Evolutionary conservation across 345 rosid species (phyloP).

Genomic region (Sisymbrium altissimum): DNA sequence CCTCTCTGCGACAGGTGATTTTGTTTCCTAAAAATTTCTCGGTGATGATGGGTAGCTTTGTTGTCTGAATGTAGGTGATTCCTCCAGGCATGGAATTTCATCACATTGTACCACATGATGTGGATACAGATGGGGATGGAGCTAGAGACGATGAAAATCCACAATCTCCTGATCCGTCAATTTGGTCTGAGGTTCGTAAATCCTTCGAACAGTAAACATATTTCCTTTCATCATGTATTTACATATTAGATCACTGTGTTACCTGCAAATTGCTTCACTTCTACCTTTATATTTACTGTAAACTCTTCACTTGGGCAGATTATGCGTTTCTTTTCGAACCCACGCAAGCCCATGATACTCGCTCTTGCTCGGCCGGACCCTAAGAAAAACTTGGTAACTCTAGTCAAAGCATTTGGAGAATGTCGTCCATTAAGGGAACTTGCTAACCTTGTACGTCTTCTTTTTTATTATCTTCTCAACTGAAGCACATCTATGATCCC

Average conservation of each 20-base stretch:
- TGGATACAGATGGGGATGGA: conserved; percentile 59
- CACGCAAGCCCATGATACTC: conserved; percentile 73
- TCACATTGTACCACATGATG: conserved; percentile 63
- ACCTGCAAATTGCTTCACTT: background rate
- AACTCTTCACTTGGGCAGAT: conserved; percentile 43
- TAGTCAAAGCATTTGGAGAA: conserved; percentile 78
- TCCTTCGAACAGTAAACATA: background rate
- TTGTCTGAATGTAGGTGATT: conserved; percentile 51
- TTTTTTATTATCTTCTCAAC: background rate
- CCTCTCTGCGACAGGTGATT: background rate
- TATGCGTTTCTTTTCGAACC: conserved; percentile 70
- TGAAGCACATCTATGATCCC: background rate
- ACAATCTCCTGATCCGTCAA: conserved; percentile 58
- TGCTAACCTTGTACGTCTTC: conserved; percentile 57
- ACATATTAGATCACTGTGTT: background rate
- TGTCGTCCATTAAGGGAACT: conserved; percentile 71
- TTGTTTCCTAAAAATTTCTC: background rate
- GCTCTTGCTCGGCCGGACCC: conserved; percentile 85
- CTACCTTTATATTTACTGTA: background rate
- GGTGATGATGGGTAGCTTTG: background rate
- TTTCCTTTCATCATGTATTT: background rate
- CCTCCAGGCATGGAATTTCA: conserved; percentile 95
- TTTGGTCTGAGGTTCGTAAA: conserved; percentile 67
- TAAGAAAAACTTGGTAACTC: conserved; percentile 65
- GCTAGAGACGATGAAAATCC: conserved; percentile 54